Base-by-base conservation (phyloP, 78 protist genomes). In the Dictyostelium intermedium region DNA sequence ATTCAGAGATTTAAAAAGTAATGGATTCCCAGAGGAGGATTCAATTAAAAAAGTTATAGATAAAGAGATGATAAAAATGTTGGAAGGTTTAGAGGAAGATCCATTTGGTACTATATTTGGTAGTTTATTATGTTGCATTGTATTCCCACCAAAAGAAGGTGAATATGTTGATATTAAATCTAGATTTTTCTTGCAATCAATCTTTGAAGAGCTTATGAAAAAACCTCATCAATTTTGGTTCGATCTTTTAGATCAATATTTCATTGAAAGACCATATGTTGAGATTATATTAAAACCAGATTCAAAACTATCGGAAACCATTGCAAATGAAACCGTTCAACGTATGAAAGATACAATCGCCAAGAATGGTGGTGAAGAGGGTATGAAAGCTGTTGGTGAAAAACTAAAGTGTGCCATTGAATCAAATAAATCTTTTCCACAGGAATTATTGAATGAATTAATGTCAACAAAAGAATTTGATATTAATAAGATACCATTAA, bases 21-120 rank as follows among this genome's bases (percentile, higher is more conserved):
- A 91, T 35, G 95, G 95, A 25, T 78, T 91, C 8, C 43, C 70
- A 35, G 77, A 56, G 20, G 72, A 20, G 0, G 95, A 83, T 27
- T 27, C 35, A 6, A 91, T 91, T 70, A 23, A 41, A 39, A 45
- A 73, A 9, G 60, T 60, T 56, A 78, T 91, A 27, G 92, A 84
- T 4, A 83, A 34, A 56, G 91, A 91, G 11, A 23, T 14, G 16
- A 83, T 83, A 1, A 91, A 91, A 69, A 73, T 53, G 30, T 43
- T 78, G 18, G 95, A 91, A 45, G 89, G 79, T 8, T 84, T 61
- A 45, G 89, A 91, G 43, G 95, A 91, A 3, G 95, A 91, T 60
- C 95, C 95, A 43, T 39, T 77, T 1, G 87, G 87, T 25, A 18
- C 61, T 13, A 61, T 91, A 27, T 91, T 76, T 82, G 84, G 91